phyloP scores from a whole-genome alignment of 441 rosid genomes.

The Erodium texanum region DNA sequence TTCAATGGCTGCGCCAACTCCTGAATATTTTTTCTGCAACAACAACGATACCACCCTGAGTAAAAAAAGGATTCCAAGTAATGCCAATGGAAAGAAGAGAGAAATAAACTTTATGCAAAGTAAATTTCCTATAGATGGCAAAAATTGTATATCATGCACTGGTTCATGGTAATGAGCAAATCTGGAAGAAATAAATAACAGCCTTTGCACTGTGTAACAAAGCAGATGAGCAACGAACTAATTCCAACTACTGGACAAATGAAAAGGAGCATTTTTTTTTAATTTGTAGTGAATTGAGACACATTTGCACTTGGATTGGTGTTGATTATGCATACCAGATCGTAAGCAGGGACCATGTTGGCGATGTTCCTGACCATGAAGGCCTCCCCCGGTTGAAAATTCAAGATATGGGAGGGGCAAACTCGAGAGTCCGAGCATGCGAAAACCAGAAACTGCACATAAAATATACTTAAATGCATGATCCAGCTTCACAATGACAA shows the following conservation, averaged over 20 bases:
- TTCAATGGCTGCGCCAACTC: conserved; percentile 80
- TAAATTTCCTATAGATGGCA: background rate
- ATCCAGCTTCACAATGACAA: background rate
- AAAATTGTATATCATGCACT: background rate
- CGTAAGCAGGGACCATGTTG: conserved; percentile 81
- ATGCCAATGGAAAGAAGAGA: background rate
- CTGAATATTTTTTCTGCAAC: conserved; percentile 32
- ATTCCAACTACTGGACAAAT: background rate
- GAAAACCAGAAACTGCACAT: conserved; percentile 79
- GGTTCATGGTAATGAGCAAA: background rate
- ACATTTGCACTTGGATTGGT: background rate
- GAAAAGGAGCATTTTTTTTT: background rate
- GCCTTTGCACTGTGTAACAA: background rate
- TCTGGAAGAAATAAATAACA: background rate
- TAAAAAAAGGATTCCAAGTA: background rate
- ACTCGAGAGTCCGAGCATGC: conserved; percentile 97
- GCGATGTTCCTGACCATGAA: conserved; percentile 92
- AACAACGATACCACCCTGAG: background rate
- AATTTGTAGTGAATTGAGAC: background rate
- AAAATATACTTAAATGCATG: background rate
- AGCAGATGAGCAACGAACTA: too few species aligned
- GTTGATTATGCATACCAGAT: conserved; percentile 37
- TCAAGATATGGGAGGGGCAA: conserved; percentile 81
- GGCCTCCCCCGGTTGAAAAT: conserved; percentile 94
- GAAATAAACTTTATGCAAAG: background rate